Conservation (phyloP, 2,329 filamentous ascomycete genomes). For the Penicillium crustosum region DNA sequence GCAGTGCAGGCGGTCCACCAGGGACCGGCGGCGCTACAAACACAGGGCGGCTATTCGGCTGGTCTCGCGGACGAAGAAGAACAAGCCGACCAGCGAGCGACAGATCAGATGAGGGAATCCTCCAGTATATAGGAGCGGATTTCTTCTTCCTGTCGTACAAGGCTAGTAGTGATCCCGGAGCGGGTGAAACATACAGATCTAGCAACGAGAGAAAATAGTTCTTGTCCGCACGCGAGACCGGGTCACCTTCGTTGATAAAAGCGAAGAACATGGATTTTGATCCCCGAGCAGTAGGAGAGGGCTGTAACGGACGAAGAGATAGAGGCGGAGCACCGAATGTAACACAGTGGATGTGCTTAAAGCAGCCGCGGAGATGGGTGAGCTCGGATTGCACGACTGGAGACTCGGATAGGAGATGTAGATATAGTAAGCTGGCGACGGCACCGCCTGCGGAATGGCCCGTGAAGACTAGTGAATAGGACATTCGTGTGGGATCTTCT, state of each 20-base stretch:
- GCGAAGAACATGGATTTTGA: conserved; percentile 72
- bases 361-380: conserved; percentile 65
- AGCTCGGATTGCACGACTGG: conserved; percentile 60
- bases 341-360: conserved; percentile 78
- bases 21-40: conserved; percentile 69
- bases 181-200: conserved; percentile 65
- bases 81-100: conserved; percentile 18
- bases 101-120: conserved; percentile 12
- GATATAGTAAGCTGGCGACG: conserved; percentile 74
- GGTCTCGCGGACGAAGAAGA: conserved; percentile 25
- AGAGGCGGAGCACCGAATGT: conserved; percentile 84
- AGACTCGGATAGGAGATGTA: conserved; percentile 68
- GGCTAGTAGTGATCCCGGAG: conserved; percentile 41
- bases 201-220: conserved; percentile 71
- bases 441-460: conserved; percentile 86
- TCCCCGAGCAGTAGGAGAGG: conserved; percentile 52
- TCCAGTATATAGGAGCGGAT: conserved; percentile 18
- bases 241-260: conserved; percentile 85
- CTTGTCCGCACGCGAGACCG: conserved; percentile 73
- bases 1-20: conserved; percentile 61
- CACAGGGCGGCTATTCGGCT: conserved; percentile 65
- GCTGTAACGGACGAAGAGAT: conserved; percentile 66
- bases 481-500: conserved; percentile 66
- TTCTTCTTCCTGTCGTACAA: conserved; percentile 24
- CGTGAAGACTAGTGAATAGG: conserved; percentile 74